Evolutionary conservation across 75 land plant species (phyloP), one percentile per base, ranked within the genome.

Genomic region (Cryptomeria japonica): DNA sequence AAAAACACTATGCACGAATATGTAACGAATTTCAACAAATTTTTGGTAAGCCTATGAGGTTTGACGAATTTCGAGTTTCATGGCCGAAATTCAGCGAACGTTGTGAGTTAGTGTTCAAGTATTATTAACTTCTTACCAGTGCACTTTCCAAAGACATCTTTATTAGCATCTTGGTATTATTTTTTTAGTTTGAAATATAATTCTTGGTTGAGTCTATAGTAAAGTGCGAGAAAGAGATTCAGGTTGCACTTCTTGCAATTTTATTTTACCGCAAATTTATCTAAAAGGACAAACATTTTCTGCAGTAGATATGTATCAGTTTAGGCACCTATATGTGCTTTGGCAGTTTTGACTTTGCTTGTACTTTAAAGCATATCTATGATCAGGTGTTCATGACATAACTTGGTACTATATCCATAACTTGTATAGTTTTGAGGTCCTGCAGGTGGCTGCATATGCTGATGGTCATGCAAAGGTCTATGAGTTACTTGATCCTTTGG

Each of bases 401-500:
- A 1, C 32, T 82, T 82, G 39, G 11, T 11, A 25, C 46, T 51
- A 25, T 12, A 42, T 28, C 31, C 12, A 44, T 16, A 31, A 73
- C 37, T 73, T 34, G 37, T 73, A 39, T 79, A 79, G 22, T 79
- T 38, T 36, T 42, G 53, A 46, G 42, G 38, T 86, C 58, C 18
- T 83, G 64, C 90, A 97, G 99, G 94, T 98, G 87, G 88, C 90
- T 86, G 96, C 97, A 88, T 91, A 89, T 92, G 93, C 96, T 73
- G 95, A 96, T 93, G 98, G 99, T 32, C 89, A 92, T 87, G 91
- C 94, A 13, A 98, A 89, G 88, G 88, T 98, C 70, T 96, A 92
- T 88, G 97, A 96, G 88, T 91, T 93, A 28, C 75, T 92, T 32
- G 94, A 97, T 86, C 87, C 93, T 31, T 86, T 98, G 88, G 95